Conservation (phyloP, 495 filamentous ascomycete genomes). For the Lepraria neglecta region DNA sequence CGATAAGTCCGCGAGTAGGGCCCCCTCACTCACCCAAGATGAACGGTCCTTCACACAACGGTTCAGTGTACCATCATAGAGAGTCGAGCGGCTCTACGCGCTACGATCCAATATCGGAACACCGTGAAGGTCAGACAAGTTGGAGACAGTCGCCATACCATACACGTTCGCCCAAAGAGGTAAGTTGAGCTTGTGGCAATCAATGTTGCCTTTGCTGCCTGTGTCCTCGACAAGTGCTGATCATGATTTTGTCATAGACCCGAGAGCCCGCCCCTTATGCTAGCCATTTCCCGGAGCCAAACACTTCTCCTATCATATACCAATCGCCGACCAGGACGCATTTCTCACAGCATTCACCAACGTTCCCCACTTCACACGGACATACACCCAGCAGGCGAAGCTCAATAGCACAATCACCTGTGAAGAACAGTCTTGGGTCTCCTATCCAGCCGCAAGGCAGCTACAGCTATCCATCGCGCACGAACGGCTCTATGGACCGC, state of each 20-base stretch:
- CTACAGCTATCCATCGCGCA: slow-evolving; percentile 13
- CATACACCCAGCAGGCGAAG: slow-evolving; percentile 42
- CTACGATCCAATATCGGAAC: slow-evolving; percentile 45
- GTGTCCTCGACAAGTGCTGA: slow-evolving; percentile 4
- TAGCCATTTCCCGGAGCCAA: slow-evolving; percentile 23
- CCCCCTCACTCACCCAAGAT: slow-evolving; percentile 27
- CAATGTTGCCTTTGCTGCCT: slow-evolving; percentile 19
- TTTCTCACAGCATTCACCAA: slow-evolving; percentile 27
- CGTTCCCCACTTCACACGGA: slow-evolving; percentile 37
- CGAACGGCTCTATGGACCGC: slow-evolving; percentile 22
- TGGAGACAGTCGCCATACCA: slow-evolving; percentile 31
- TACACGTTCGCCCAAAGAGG: slow-evolving; percentile 35
- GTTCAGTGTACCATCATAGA: slow-evolving; percentile 20
- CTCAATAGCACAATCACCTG: slow-evolving; percentile 41
- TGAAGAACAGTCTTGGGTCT: slow-evolving; percentile 37
- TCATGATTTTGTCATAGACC: slow-evolving; percentile 16
- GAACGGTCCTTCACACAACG: slow-evolving; percentile 22
- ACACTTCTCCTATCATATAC: slow-evolving; percentile 24
- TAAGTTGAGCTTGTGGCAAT: slow-evolving; percentile 25
- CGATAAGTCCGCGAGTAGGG: slow-evolving; percentile 25
- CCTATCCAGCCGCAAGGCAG: slow-evolving; percentile 34
- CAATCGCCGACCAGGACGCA: slow-evolving; percentile 26
- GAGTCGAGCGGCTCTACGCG: slow-evolving; percentile 33
- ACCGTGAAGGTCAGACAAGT: slow-evolving; percentile 31
- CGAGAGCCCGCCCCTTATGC: slow-evolving; percentile 24